Conservation (phyloP, 495 filamentous ascomycete species). For the Penicillium desertorum region DNA sequence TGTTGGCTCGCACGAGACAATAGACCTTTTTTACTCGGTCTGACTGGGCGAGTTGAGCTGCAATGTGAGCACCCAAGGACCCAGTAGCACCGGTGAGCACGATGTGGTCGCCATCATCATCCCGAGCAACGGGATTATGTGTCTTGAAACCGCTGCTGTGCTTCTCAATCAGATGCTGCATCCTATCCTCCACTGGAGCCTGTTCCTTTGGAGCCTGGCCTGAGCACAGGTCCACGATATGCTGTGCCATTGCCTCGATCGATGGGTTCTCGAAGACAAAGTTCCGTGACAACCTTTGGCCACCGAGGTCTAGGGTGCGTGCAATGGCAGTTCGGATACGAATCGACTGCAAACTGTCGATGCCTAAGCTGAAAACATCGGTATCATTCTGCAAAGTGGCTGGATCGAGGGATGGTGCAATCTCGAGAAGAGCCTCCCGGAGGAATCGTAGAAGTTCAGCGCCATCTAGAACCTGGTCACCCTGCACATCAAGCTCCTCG, state of each 20-base stretch:
- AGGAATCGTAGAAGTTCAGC: too few relatives aligned
- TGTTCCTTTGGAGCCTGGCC: constrained; percentile 16
- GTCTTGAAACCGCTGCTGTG: constrained; percentile 32
- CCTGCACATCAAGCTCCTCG: constrained; percentile 19
- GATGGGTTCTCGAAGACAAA: constrained; percentile 44
- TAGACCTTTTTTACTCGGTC: constrained; percentile 43
- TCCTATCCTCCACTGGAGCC: constrained; percentile 23
- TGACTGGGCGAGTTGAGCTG: constrained; percentile 35
- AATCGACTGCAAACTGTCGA: constrained; percentile 50
- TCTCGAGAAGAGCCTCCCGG: too few relatives aligned
- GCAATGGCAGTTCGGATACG: constrained; percentile 41
- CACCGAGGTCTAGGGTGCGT: constrained; percentile 27
- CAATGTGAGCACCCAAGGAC: constrained; percentile 56
- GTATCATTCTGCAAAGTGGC: too few relatives aligned
- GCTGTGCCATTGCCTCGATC: constrained; percentile 28
- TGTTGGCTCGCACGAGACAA: constrained; percentile 57
- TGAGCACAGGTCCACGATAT: constrained; percentile 12
- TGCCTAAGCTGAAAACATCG: too few relatives aligned
- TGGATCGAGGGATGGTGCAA: too few relatives aligned
- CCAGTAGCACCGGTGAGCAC: constrained; percentile 66
- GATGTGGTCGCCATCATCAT: constrained; percentile 23
- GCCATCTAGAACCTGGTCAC: constrained; percentile 39
- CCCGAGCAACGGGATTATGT: constrained; percentile 26
- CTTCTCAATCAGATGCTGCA: constrained; percentile 33
- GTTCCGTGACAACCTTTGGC: constrained; percentile 36